Conservation (phyloP, 306 rosid genomes). For the Cucurbita maxima region DNA sequence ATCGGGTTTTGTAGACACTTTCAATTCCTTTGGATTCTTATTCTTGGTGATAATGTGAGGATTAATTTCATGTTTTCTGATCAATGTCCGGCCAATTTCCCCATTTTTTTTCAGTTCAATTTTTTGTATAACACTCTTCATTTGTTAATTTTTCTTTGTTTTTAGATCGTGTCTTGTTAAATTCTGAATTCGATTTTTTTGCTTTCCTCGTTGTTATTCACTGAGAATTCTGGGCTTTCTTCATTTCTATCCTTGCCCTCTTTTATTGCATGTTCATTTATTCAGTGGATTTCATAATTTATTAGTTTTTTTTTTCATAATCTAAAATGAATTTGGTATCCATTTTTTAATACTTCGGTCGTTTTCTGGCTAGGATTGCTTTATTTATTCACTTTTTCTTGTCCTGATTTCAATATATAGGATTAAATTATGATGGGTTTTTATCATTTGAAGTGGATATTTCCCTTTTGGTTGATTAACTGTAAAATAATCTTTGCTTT, state of each 20-base stretch:
- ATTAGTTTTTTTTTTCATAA: not conserved
- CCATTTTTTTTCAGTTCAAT: not conserved
- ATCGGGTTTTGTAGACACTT: not conserved
- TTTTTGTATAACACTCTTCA: not conserved
- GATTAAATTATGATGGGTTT: not conserved
- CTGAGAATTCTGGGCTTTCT: not conserved
- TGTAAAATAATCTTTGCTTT: not conserved
- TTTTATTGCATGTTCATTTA: not conserved
- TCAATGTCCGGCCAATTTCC: constrained; percentile 11
- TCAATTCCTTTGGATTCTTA: not conserved
- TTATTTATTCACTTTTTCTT: not conserved
- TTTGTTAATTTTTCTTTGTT: not conserved
- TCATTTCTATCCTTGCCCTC: not conserved
- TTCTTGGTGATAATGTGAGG: not conserved
- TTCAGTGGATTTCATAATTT: not conserved
- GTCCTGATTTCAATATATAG: not conserved
- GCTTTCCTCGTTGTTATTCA: not conserved
- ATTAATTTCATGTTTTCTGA: not conserved
- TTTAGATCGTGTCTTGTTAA: not conserved
- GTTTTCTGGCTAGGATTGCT: not conserved
- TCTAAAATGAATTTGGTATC: not conserved
- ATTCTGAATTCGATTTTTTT: not conserved
- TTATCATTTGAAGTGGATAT: not conserved
- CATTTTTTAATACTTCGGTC: not conserved
- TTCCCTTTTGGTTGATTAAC: not conserved